Percentiles rank a stretch among this genome's conserved stretches.
Evolutionary conservation across 192 early-diverging fungal genomes (phyloP).

Genomic region (Rhizoclosmatium globosum): DNA sequence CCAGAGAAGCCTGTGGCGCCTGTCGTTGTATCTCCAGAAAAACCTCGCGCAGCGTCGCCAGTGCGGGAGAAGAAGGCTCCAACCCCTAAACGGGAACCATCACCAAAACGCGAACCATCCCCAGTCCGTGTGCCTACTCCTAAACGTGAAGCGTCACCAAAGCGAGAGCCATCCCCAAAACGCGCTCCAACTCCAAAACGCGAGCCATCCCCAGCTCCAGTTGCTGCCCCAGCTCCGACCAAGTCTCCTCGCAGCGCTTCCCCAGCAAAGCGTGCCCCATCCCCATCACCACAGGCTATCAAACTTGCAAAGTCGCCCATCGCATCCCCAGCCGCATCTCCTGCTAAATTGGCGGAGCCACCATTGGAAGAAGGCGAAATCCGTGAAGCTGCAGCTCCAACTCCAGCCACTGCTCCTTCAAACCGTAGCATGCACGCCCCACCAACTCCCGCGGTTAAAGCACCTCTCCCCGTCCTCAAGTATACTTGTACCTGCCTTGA

Average conservation of each 20-base stretch:
- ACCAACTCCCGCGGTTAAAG: neutral
- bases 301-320: constrained; percentile 25
- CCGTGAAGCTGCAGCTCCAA: constrained; percentile 4
- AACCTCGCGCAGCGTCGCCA: neutral
- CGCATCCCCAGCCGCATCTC: neutral
- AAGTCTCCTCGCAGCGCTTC: no score
- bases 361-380: constrained; percentile 34
- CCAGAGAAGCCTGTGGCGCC: neutral
- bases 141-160: constrained; percentile 9
- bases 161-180: neutral
- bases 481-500: constrained; percentile 30
- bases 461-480: neutral
- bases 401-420: constrained; percentile 7
- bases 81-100: neutral
- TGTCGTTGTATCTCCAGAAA: neutral
- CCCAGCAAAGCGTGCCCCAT: no score
- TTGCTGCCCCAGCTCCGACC: constrained; percentile 10
- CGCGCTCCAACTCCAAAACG: constrained; percentile 16
- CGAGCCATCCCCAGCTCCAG: neutral
- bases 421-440: neutral
- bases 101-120: constrained; percentile 8
- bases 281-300: constrained; percentile 22
- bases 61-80: neutral
- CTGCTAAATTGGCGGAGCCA: constrained; percentile 15
- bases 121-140: constrained; percentile 18